A percentile compares a stretch with the other conserved stretches of the same genome.
These are phyloP conservation scores for Diospyros kaki DNA, from an alignment of 148 eudicot genomes.

Conservation along the genomic window DNA sequence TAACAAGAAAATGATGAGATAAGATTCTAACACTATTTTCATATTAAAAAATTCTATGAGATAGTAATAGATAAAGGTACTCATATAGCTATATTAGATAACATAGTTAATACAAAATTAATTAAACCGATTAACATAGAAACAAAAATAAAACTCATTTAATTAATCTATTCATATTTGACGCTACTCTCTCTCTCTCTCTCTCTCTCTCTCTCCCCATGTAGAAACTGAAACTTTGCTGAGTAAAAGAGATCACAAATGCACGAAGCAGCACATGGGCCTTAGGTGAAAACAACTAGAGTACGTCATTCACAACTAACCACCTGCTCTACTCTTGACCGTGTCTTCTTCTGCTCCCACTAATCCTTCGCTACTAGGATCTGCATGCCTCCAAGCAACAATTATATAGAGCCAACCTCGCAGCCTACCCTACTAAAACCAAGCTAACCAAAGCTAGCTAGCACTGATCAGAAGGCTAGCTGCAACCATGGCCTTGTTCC, in stretches of 20 bases:
- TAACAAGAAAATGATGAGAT: too few species aligned
- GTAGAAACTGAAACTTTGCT: too few species aligned
- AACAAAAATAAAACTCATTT: too few species aligned
- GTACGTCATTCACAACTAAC: conserved; percentile 18
- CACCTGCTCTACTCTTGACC: conserved; percentile 26
- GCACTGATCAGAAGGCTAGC: not conserved
- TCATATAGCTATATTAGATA: too few species aligned
- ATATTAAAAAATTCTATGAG: too few species aligned
- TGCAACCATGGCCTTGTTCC: conserved; percentile 17
- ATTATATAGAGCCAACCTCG: conserved; percentile 7
- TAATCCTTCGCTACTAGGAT: conserved; percentile 7
- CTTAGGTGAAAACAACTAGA: conserved; percentile 21
- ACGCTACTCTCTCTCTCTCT: too few species aligned
- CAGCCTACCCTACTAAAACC: not conserved
- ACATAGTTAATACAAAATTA: too few species aligned
- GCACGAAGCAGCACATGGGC: conserved; percentile 30
- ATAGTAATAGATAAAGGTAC: too few species aligned
- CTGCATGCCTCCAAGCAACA: not conserved
- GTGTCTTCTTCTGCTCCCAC: conserved; percentile 22
- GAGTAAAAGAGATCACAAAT: not conserved
- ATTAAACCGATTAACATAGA: too few species aligned
- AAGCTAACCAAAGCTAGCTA: not conserved
- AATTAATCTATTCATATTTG: too few species aligned
- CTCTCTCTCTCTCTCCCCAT: too few species aligned
- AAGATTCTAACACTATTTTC: too few species aligned